Evolutionary conservation across 2,329 filamentous ascomycete species (phyloP).

Genomic region (Sporothrix protearum): DNA sequence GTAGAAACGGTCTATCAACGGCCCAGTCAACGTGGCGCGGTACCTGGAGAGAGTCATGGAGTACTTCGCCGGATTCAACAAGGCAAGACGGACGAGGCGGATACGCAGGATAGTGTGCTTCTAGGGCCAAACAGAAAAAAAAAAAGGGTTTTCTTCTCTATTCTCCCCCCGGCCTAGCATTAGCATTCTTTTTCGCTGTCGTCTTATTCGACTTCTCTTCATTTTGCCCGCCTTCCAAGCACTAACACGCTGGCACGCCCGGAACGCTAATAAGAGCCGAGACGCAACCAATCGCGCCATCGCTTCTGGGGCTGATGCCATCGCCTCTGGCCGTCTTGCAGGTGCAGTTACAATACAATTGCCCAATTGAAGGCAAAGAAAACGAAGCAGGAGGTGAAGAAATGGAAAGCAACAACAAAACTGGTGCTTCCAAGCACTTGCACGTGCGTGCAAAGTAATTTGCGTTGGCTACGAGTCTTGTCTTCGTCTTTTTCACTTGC

Average conservation of each 20-base stretch:
- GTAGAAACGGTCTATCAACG: slow-evolving; percentile 2
- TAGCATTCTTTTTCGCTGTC: background rate
- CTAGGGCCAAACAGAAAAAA: background rate
- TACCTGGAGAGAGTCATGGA: background rate
- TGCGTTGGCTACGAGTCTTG: background rate
- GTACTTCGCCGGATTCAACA: background rate
- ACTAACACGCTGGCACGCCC: slow-evolving; percentile 3
- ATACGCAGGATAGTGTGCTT: background rate
- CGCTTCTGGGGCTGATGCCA: slow-evolving; percentile 33
- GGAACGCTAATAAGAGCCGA: slow-evolving; percentile 3
- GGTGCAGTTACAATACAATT: background rate
- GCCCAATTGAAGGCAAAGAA: background rate
- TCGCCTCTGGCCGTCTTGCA: background rate
- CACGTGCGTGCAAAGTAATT: background rate
- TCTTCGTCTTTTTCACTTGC: background rate
- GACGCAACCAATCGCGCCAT: slow-evolving; percentile 33
- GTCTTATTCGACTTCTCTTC: background rate
- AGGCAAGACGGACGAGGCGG: background rate
- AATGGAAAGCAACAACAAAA: background rate
- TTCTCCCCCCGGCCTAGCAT: background rate
- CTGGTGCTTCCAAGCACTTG: background rate
- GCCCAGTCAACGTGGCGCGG: background rate
- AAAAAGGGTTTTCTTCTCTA: background rate
- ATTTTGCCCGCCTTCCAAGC: background rate
- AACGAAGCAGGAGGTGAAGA: background rate